Evolutionary conservation across 495 filamentous ascomycete genomes (phyloP).

Genomic region (Collariella sp.): DNA sequence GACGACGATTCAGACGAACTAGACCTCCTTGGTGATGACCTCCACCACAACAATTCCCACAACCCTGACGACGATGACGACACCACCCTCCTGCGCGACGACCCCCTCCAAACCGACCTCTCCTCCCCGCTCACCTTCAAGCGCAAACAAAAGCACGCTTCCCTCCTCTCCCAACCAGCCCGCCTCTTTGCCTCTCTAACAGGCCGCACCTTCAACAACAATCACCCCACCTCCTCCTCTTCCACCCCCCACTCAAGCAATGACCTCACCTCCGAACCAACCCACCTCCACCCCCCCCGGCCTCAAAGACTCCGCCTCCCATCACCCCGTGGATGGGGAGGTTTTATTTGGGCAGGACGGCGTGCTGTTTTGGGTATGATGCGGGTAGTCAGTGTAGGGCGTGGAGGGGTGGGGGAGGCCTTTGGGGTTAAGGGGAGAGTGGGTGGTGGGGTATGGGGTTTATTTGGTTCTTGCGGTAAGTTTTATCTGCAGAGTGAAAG

Average conservation of each 20-base stretch:
- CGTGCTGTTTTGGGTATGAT: slow-evolving; percentile 90
- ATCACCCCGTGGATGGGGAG: slow-evolving; percentile 72
- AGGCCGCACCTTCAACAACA: slow-evolving; percentile 20
- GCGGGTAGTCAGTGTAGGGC: slow-evolving; percentile 65
- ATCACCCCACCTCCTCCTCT: background rate
- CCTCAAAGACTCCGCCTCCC: slow-evolving; percentile 81
- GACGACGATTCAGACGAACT: slow-evolving; percentile 35
- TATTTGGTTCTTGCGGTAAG: slow-evolving; percentile 70
- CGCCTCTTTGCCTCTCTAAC: slow-evolving; percentile 52
- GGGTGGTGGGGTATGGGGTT: slow-evolving; percentile 76
- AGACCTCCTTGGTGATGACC: slow-evolving; percentile 35
- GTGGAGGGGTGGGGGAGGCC: slow-evolving; percentile 76
- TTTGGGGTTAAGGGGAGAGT: slow-evolving; percentile 55
- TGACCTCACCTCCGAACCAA: background rate
- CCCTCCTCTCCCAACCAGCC: slow-evolving; percentile 36
- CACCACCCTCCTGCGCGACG: slow-evolving; percentile 30
- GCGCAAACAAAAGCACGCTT: slow-evolving; percentile 59
- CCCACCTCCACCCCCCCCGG: background rate
- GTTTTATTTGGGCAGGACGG: slow-evolving; percentile 83
- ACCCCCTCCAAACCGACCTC: slow-evolving; percentile 43
- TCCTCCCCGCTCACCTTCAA: slow-evolving; percentile 69
- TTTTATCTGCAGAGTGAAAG: background rate
- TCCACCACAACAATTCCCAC: slow-evolving; percentile 16
- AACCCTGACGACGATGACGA: slow-evolving; percentile 19
- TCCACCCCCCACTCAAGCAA: background rate